Percentiles rank a stretch among this genome's conserved stretches.
Evolutionary conservation across 2,329 filamentous ascomycete genomes (phyloP).

Genomic region (Diplodia scrobiculata): DNA sequence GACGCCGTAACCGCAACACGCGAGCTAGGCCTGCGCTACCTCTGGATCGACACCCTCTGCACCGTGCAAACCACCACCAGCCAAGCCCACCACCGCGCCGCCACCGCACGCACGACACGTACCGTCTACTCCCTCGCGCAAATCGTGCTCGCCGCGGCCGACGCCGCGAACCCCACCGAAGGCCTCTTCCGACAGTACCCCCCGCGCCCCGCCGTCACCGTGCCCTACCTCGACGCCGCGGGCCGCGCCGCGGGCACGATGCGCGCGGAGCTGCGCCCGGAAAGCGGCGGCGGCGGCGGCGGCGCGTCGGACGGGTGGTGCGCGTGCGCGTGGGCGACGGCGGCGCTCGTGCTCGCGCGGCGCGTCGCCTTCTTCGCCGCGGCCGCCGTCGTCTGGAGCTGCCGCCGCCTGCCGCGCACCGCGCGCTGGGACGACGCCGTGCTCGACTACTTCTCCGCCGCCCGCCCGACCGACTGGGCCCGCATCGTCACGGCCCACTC

Average conservation of each 20-base stretch:
- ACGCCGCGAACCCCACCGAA: not conserved
- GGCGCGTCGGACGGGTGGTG: not conserved
- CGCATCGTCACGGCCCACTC: not conserved
- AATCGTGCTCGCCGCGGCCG: conserved; percentile 8
- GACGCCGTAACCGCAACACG: conserved; percentile 23
- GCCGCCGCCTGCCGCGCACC: not conserved
- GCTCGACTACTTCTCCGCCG: not conserved
- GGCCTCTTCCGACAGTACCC: not conserved
- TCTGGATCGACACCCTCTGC: conserved; percentile 33
- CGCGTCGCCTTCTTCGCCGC: not conserved
- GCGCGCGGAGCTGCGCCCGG: not conserved
- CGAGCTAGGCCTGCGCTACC: conserved; percentile 11
- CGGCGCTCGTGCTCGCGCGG: not conserved
- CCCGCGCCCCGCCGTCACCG: not conserved
- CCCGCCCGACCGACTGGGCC: not conserved
- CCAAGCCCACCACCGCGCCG: not conserved
- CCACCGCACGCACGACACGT: not conserved
- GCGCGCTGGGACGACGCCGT: not conserved
- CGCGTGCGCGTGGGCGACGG: conserved; percentile 10
- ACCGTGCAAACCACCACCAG: conserved; percentile 25
- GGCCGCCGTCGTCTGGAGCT: not conserved
- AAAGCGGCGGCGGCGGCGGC: too few species aligned
- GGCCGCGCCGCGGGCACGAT: not conserved
- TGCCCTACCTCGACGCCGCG: not conserved
- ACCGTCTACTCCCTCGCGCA: not conserved